Conservation (phyloP, 345 rosid species). For the Pelargonium nanum region DNA sequence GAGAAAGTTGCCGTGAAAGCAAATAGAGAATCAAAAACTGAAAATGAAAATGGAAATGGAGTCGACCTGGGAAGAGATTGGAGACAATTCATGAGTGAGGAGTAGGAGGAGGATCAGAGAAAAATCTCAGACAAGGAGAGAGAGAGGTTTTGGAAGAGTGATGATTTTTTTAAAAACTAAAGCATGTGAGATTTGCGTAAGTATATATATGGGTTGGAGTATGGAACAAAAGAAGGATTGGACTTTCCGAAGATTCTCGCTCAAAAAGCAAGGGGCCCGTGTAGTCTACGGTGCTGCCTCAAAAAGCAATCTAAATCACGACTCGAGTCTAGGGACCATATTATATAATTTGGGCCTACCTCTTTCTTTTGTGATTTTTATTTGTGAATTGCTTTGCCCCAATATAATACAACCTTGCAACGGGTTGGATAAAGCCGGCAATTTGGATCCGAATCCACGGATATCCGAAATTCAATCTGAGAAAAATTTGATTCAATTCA, state of each 20-base stretch:
- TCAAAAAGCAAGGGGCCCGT: background rate
- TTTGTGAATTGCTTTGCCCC: too few species aligned
- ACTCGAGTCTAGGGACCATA: background rate
- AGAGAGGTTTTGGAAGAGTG: background rate
- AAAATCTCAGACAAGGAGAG: background rate
- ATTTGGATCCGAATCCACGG: too few species aligned
- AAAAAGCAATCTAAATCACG: background rate
- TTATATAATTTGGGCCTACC: too few species aligned
- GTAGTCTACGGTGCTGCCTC: background rate
- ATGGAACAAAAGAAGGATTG: background rate
- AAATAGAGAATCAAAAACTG: background rate
- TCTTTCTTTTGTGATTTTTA: too few species aligned
- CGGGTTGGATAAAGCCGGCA: too few species aligned
- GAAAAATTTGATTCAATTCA: too few species aligned
- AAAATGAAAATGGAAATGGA: background rate
- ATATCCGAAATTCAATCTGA: too few species aligned
- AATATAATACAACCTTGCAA: too few species aligned
- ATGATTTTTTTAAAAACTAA: background rate
- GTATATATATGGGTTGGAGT: background rate
- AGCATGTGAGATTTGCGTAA: background rate
- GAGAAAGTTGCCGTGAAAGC: background rate
- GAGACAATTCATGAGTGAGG: conserved; percentile 44
- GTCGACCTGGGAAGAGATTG: conserved; percentile 49
- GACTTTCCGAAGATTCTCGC: background rate
- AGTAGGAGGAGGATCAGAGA: background rate